Evolutionary conservation across 2,329 filamentous ascomycete species (phyloP).

Genomic region (Alternaria burnsii): DNA sequence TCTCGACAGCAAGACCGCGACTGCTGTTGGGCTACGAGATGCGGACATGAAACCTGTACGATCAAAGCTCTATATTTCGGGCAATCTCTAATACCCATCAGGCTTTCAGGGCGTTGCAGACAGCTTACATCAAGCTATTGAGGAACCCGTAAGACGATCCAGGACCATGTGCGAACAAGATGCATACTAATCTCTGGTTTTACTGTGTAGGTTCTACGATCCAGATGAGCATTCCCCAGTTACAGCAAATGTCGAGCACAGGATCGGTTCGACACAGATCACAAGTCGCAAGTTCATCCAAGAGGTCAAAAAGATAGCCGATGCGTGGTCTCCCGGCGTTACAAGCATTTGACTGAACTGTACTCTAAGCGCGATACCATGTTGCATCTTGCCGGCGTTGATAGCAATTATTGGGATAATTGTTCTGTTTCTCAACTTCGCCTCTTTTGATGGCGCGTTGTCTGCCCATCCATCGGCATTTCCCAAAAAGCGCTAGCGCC

Average conservation of each 20-base stretch:
- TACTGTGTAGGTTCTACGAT: slow-evolving; percentile 84
- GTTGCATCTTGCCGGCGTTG: slow-evolving; percentile 41
- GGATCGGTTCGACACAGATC: slow-evolving; percentile 69
- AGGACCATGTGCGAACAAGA: too few relatives aligned
- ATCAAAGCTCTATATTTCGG: slow-evolving; percentile 11
- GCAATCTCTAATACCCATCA: slow-evolving; percentile 41
- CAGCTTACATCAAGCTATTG: slow-evolving; percentile 85
- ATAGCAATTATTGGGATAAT: not conserved
- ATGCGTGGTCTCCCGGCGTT: slow-evolving; percentile 81
- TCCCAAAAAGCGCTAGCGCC: slow-evolving; percentile 32
- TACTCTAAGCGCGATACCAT: slow-evolving; percentile 25
- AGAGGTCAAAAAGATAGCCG: slow-evolving; percentile 86
- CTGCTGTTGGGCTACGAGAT: slow-evolving; percentile 76
- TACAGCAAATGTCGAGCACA: slow-evolving; percentile 55
- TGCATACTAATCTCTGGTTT: slow-evolving; percentile 62
- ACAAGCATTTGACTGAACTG: slow-evolving; percentile 60
- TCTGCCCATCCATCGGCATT: not conserved
- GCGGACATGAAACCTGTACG: slow-evolving; percentile 84
- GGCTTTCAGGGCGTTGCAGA: slow-evolving; percentile 91
- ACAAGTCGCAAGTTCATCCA: slow-evolving; percentile 80
- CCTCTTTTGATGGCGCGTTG: slow-evolving; percentile 1
- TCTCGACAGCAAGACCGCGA: slow-evolving; percentile 45
- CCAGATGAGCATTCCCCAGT: slow-evolving; percentile 82
- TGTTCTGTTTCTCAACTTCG: not conserved
- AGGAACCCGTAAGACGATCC: slow-evolving; percentile 70